phyloP scores from a whole-genome alignment of 129 eudicot genomes.

The Ambrosia artemisiifolia region DNA sequence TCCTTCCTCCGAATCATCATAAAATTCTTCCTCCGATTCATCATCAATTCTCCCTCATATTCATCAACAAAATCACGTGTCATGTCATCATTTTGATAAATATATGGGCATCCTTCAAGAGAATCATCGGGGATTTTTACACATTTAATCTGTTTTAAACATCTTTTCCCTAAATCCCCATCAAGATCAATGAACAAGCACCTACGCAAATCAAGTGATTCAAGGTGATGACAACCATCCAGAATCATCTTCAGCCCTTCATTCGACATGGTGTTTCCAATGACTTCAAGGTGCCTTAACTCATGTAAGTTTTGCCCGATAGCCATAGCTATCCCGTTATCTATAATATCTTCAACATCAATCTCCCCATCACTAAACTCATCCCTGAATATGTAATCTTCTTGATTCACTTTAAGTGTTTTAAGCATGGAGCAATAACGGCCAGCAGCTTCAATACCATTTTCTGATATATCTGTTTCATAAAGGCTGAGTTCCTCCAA shows the following conservation, averaged over 20 bases:
- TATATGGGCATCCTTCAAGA: neutral
- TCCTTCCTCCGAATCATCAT: neutral
- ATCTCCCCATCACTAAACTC: no score
- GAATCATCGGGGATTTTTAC: neutral
- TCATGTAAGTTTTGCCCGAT: neutral
- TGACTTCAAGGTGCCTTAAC: constrained; percentile 9
- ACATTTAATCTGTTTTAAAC: neutral
- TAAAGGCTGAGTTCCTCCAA: constrained; percentile 10
- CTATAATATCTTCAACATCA: no score
- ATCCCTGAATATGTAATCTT: neutral
- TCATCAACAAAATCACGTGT: neutral
- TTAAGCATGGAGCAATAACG: constrained; percentile 4
- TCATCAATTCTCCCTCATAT: neutral
- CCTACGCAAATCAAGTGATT: neutral
- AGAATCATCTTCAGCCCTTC: constrained; percentile 12
- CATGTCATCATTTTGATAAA: neutral
- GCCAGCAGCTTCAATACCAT: constrained; percentile 11
- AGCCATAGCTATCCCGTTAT: neutral
- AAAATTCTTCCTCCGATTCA: neutral
- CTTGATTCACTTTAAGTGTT: neutral
- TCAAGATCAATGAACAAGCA: neutral
- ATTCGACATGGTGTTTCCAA: neutral
- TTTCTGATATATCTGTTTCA: neutral
- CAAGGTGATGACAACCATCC: constrained; percentile 10
- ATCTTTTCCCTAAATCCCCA: neutral